Base-by-base conservation (phyloP, 2,329 filamentous ascomycete species). In the Paraphoma sp. region DNA sequence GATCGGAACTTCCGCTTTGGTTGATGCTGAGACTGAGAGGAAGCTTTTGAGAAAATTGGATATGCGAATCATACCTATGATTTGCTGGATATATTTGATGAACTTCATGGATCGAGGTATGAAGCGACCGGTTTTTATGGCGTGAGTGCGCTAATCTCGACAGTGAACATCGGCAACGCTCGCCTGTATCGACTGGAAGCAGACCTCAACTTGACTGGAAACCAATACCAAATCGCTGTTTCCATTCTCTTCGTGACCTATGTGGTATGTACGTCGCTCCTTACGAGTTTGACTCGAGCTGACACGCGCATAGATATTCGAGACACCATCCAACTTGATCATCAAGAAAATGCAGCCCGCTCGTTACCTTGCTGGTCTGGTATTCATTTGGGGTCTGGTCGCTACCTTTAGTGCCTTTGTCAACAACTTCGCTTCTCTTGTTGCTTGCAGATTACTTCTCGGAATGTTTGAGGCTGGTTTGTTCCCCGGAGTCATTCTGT, bases 61-160 rank as follows among this genome's bases (percentile, higher is more conserved):
- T 52, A 44, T 79, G 3, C 76, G 76, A 3, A 79, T 84, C 48
- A 78, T 80, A 4, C 82, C 82, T 0, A 80, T 86, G 52, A 82
- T 86, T 55, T 85, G 84, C 79, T 69, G 84, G 45, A 78, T 86
- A 4, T 87, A 85, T 58, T 65, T 87, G 17, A 68, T 69, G 62
- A 69, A 67, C 14, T 70, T 69, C 46, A 65, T 70, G 66, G 85
- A 87, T 68, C 78, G 85, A 51, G 81, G 81, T 77, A 62, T 48
- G 60, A 46, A 12, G 3, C 8, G 23, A 23, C 5, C 23, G 23
- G 23, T 23, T 23, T 5, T 23, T 23, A 23, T 5, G 23, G 23
- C 3, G 23, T 5, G 23, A 23, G 23, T 23, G 23, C 23, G n/a
- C 30, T 40, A 4, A 54, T 11, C 9, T 10, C 17, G 6, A 12